Evolutionary conservation across 2,329 filamentous ascomycete species (phyloP).

Genomic region (Pseudocercospora fijiensis): DNA sequence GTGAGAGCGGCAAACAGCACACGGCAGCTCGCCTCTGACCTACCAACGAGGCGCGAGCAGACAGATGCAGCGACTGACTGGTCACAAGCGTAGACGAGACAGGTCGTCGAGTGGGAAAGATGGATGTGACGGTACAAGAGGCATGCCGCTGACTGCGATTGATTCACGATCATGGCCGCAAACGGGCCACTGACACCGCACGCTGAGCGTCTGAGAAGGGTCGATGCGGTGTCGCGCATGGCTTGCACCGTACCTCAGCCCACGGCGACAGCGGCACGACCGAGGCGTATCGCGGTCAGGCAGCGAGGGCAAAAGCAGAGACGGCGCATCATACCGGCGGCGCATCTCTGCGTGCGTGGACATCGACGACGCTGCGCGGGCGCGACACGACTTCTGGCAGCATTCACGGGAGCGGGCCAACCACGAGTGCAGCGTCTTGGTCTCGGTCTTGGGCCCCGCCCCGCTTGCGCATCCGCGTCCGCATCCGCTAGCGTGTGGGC

Average conservation of each 20-base stretch:
- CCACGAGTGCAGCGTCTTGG: conserved; percentile 15
- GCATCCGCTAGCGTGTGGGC: conserved; percentile 16
- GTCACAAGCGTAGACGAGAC: conserved; percentile 16
- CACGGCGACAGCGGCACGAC: conserved; percentile 13
- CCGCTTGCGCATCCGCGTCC: no score
- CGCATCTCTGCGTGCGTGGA: no score
- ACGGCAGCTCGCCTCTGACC: conserved; percentile 12
- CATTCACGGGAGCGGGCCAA: conserved; percentile 16
- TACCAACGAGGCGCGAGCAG: neutral
- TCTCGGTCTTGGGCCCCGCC: no score
- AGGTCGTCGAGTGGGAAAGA: conserved; percentile 15
- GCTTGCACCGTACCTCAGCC: conserved; percentile 11
- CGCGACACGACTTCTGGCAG: conserved; percentile 18
- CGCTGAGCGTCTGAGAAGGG: conserved; percentile 4
- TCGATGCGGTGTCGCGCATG: conserved; percentile 16
- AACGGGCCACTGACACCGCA: conserved; percentile 17
- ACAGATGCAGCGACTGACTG: conserved; percentile 11
- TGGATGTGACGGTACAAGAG: conserved; percentile 7
- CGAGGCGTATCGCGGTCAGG: conserved; percentile 12
- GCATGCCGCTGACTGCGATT: conserved; percentile 17
- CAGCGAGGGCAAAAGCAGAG: neutral
- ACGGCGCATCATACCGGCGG: no score
- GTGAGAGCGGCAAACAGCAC: conserved; percentile 7
- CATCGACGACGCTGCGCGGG: neutral
- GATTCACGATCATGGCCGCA: conserved; percentile 14